Percentiles rank a stretch among this genome's conserved stretches.
Evolutionary conservation across 306 rosid species (phyloP).

Genomic region (Rosa chinensis): DNA sequence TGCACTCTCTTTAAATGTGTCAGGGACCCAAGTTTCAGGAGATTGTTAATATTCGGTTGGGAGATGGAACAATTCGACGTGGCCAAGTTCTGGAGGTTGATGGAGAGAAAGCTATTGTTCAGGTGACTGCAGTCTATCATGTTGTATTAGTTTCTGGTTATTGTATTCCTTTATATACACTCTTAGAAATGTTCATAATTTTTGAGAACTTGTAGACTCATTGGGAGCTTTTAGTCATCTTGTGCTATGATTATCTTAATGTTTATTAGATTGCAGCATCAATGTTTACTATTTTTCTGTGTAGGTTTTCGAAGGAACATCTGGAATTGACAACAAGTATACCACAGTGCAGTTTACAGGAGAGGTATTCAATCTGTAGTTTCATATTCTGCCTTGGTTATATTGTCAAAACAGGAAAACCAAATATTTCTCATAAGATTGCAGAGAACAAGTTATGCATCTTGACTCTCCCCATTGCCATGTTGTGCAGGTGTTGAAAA

Average conservation of each 20-base stretch:
- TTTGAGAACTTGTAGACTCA: background rate
- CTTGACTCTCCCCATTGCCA: slow-evolving; percentile 21
- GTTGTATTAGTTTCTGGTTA: background rate
- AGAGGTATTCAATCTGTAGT: slow-evolving; percentile 61
- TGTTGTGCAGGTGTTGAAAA: slow-evolving; percentile 78
- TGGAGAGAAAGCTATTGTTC: slow-evolving; percentile 98
- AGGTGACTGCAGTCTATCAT: slow-evolving; percentile 50
- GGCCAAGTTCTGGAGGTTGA: slow-evolving; percentile 99
- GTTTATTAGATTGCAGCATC: background rate
- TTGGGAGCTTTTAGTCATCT: background rate
- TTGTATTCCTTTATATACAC: background rate
- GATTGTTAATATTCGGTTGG: slow-evolving; percentile 96
- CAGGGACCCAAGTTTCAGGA: slow-evolving; percentile 99
- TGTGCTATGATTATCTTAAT: background rate
- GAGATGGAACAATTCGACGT: slow-evolving; percentile 88
- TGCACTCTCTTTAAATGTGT: slow-evolving; percentile 26
- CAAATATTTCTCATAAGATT: slow-evolving; percentile 6
- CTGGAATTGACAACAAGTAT: slow-evolving; percentile 97
- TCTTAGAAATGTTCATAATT: background rate
- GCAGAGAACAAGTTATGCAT: slow-evolving; percentile 16
- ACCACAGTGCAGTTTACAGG: slow-evolving; percentile 99
- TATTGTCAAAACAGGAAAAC: slow-evolving; percentile 2
- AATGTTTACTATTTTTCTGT: slow-evolving; percentile 6
- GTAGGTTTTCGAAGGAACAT: slow-evolving; percentile 99
- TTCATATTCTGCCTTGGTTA: slow-evolving; percentile 12